phyloP scores from a whole-genome alignment of 164 flowering plant species.

The Macadamia integrifolia region DNA sequence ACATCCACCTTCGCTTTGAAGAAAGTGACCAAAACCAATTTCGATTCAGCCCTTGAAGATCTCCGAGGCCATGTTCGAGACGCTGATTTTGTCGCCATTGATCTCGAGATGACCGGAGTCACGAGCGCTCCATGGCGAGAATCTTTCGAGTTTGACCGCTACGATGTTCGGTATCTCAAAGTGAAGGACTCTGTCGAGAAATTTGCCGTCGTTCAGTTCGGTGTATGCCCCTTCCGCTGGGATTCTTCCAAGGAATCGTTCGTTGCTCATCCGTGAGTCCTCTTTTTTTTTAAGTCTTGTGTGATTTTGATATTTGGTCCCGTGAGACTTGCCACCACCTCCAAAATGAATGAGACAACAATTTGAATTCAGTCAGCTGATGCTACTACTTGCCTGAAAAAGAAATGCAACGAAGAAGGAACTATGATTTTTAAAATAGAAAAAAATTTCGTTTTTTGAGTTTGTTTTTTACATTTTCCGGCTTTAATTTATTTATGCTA shows the following conservation, averaged over 20 bases:
- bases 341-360: too few species aligned
- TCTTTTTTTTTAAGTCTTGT: background rate
- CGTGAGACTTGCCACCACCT: too few species aligned
- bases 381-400: background rate
- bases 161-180: constrained; percentile 67
- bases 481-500: too few species aligned
- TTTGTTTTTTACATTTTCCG: too few species aligned
- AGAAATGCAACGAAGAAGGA: background rate
- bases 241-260: constrained; percentile 47
- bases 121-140: constrained; percentile 94
- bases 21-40: constrained; percentile 75
- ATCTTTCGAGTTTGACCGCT: constrained; percentile 68
- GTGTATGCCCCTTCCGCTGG: constrained; percentile 93
- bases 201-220: constrained; percentile 91
- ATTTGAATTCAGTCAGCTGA: background rate
- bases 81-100: constrained; percentile 87
- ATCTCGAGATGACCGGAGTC: constrained; percentile 92
- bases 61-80: constrained; percentile 48
- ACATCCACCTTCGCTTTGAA: constrained; percentile 45
- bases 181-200: constrained; percentile 93
- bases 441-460: too few species aligned
- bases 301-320: background rate
- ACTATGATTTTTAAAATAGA: background rate
- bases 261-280: constrained; percentile 76
- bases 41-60: constrained; percentile 48